Evolutionary conservation across 176 grass and related monocot species (phyloP), one percentile per base, ranked within the genome.

Genomic region (Oryza glumipatula): DNA sequence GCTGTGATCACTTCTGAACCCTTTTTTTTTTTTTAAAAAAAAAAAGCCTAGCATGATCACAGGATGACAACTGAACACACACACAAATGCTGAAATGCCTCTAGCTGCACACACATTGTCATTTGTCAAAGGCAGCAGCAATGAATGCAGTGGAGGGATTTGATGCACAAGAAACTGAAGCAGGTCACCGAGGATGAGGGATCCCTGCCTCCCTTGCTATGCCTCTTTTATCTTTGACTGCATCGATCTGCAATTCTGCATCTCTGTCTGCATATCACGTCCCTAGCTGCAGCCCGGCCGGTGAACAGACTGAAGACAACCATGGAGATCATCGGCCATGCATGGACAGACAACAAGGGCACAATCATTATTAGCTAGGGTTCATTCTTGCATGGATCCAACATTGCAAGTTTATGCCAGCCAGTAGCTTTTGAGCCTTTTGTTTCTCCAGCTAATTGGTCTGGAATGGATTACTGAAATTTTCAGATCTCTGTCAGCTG

Each of bases 101-200:
- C 58, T 81, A 23, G 36, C 48, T 82, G 72, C 30, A 68, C 47
- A 58, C 35, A 61, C 19, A 54, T 15, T 60, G 47, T 54, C 60
- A 26, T 9, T 44, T 9, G 43, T 9, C 43, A 44, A 44, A 74
- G 8, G 70, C 76, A 73, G 12, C 32, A 86, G 19, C 60, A 56
- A 56, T 15, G 15, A 56, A 56, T 15, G n/a, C 60, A 30, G 30
- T 1, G 6, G 47, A 73, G 68, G 4, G 70, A n/a, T 74, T 67
- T 51, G 15, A 51, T 44, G 70, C 85, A 67, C 69, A 67, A 52
- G 77, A 81, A 87, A 82, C 64, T 14, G 46, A 46, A 75, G 72
- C 85, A 61, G 85, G 81, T 82, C 85, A 76, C 72, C 63, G 71
- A 64, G 74, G 66, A 85, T 35, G 67, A 72, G 38, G 85, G 9